Conservation (phyloP, 306 rosid genomes). For the Astragalus membranaceus region DNA sequence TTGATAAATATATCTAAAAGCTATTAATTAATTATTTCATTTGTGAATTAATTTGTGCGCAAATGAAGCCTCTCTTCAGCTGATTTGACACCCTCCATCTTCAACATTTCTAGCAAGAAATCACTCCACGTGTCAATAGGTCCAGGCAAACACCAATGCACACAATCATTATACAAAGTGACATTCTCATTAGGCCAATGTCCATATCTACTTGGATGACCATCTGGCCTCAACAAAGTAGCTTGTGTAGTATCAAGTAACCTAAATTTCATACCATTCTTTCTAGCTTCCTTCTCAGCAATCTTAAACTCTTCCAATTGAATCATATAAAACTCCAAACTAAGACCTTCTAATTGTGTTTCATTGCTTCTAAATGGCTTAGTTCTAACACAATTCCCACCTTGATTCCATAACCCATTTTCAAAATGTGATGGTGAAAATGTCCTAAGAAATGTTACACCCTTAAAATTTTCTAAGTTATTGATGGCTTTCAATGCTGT, state of each 20-base stretch:
- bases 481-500: constrained; percentile 65
- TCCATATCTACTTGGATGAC: constrained; percentile 80
- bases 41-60: constrained; percentile 19
- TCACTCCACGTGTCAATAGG: constrained; percentile 84
- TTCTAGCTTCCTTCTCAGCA: constrained; percentile 57
- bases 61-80: constrained; percentile 48
- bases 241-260: constrained; percentile 67
- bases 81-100: constrained; percentile 66
- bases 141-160: constrained; percentile 90
- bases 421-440: constrained; percentile 85
- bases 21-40: background rate
- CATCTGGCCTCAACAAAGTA: constrained; percentile 70
- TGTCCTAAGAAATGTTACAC: constrained; percentile 58
- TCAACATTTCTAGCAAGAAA: constrained; percentile 65
- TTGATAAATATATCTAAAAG: background rate
- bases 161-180: constrained; percentile 77
- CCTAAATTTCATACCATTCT: constrained; percentile 52
- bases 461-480: constrained; percentile 45
- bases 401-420: constrained; percentile 69
- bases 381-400: constrained; percentile 70
- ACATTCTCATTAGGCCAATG: constrained; percentile 77
- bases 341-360: constrained; percentile 46
- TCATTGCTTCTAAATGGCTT: constrained; percentile 67
- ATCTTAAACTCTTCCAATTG: constrained; percentile 65
- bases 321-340: constrained; percentile 64